Evolutionary conservation across 139 green algal genomes (phyloP), one percentile per base, ranked within the genome.

Genomic region (Deuterostichococcus epilithicus): DNA sequence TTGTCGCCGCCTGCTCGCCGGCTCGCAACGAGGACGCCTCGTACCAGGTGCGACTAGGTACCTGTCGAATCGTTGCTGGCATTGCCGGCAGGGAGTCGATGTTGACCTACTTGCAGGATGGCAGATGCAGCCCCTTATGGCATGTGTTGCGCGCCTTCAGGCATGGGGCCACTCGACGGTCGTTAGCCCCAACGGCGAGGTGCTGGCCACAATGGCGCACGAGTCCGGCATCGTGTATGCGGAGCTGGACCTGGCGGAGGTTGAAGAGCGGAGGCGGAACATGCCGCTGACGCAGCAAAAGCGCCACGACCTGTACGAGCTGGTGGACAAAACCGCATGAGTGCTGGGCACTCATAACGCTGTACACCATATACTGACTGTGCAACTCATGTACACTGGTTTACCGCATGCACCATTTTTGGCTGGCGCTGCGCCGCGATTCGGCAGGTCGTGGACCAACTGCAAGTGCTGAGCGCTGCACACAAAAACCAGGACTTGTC

Each of bases 1-100:
- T 94, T 79, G 92, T 99, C 32, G 89, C 86, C 45, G 89, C 84
- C 6, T 98, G 94, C 88, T 98, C 94, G 0, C 94, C 94, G 0
- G 91, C 95, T 2, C 82, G 94, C 6, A 88, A 93, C 80, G 80
- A 83, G 4, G 81, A 84, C 30, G 84, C 85, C 22, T 78, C 70
- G 23, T 92, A 92, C 76, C 83, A 89, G 72, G 80, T 78, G 38
- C 36, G 33, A 35, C 23, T n/a, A 52, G 8, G 42, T 45, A 42
- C 73, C 42, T 70, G 38, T 13, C n/a, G 22, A 10, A 10, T 75
- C 23, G 22, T 22, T 73, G 34, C 67, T 73, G 18, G 18, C 22
- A 32, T 32, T 18, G 35, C 18, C 67, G 34, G 34, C 18, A 18
- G 67, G 67, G 69, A 18, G 38, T 26, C 69, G 69, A 25, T 28